A percentile compares a stretch with the other conserved stretches of the same genome.
These are phyloP conservation scores for Gaultheria prostrata DNA, from an alignment of 148 eudicot species.

Conservation along the genomic window DNA sequence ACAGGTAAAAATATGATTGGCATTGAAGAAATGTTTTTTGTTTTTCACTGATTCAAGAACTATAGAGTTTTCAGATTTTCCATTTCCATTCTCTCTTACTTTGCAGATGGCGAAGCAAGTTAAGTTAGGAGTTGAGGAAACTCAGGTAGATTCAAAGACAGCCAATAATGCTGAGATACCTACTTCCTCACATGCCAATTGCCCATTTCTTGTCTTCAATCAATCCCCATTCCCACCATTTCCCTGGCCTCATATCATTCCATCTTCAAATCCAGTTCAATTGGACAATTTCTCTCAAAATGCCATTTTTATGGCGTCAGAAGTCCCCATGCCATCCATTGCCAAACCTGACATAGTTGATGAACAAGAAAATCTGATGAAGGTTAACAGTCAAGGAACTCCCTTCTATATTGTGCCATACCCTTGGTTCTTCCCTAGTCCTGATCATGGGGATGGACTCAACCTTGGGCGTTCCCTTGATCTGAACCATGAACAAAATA, in stretches of 20 bases:
- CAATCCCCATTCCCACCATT: constrained; percentile 30
- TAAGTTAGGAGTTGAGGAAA: constrained; percentile 32
- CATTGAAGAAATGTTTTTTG: background rate
- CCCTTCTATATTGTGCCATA: constrained; percentile 52
- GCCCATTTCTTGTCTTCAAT: constrained; percentile 27
- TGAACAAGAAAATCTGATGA: constrained; percentile 28
- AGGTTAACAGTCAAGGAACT: constrained; percentile 22
- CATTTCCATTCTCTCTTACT: background rate
- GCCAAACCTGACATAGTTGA: constrained; percentile 12
- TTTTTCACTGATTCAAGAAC: background rate
- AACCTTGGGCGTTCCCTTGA: constrained; percentile 24
- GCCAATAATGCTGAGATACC: constrained; percentile 10
- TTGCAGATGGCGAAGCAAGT: constrained; percentile 42
- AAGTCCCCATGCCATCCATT: constrained; percentile 16
- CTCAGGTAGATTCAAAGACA: constrained; percentile 16
- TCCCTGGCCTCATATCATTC: constrained; percentile 36
- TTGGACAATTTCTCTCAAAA: constrained; percentile 24
- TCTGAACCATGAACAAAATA: constrained; percentile 21
- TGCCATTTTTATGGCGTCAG: constrained; percentile 18
- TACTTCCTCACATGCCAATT: constrained; percentile 23
- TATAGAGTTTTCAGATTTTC: background rate
- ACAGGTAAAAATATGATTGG: constrained; percentile 36
- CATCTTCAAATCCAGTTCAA: constrained; percentile 27
- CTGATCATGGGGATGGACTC: constrained; percentile 17
- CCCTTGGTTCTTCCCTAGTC: constrained; percentile 52